Evolutionary conservation across 2,329 filamentous ascomycete genomes (phyloP).

Genomic region (Colletotrichum tropicicola): DNA sequence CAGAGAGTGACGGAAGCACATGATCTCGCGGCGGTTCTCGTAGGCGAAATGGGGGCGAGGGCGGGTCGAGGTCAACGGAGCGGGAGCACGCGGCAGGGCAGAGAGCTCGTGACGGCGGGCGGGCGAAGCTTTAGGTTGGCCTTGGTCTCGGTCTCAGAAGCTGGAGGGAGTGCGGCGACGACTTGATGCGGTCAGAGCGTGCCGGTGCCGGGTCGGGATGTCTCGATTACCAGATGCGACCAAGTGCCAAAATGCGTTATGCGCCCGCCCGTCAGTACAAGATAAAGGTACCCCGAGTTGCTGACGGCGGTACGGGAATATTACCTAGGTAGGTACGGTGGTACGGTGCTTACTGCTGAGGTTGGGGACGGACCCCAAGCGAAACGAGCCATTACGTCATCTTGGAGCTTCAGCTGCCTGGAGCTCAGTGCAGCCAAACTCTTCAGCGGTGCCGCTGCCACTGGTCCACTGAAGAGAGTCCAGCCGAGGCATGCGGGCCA

Average conservation of each 20-base stretch:
- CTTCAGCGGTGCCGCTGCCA: neutral
- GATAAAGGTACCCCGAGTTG: neutral
- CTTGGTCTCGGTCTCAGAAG: no score
- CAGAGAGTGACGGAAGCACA: conserved; percentile 23
- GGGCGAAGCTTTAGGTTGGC: conserved; percentile 20
- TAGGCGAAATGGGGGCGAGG: neutral
- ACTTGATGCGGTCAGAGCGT: no score
- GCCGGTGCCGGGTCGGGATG: neutral
- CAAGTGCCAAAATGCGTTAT: conserved; percentile 8
- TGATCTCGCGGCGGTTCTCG: conserved; percentile 20
- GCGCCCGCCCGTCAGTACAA: neutral
- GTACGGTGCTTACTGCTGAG: neutral
- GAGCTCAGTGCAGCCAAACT: no score
- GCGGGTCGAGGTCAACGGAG: neutral
- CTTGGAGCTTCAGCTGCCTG: neutral
- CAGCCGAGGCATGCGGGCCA: no score
- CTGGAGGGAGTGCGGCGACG: no score
- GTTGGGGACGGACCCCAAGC: neutral
- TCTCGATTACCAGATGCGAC: conserved; percentile 11
- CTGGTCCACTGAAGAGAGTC: neutral
- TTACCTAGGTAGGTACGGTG: no score
- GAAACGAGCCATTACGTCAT: conserved; percentile 14
- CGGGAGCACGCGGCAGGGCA: conserved; percentile 21
- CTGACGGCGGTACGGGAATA: neutral
- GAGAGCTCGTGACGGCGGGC: conserved; percentile 24